Percentiles rank a stretch among this genome's conserved stretches.
These are phyloP conservation scores for Lotus japonicus DNA, from an alignment of 306 rosid genomes.

Conservation along the genomic window DNA sequence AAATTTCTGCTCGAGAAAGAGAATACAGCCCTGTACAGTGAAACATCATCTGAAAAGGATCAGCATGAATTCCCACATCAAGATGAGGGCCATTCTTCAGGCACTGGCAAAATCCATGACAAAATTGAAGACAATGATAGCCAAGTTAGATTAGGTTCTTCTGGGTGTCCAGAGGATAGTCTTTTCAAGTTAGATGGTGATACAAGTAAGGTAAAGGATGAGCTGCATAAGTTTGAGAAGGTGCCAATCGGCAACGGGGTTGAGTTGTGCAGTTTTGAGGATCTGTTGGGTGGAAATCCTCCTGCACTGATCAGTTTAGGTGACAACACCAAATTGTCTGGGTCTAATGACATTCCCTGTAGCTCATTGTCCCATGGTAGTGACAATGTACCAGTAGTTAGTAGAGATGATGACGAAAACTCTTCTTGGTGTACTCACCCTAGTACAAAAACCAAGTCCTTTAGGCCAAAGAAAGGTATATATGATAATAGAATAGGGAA, in stretches of 20 bases:
- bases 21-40: constrained; percentile 35
- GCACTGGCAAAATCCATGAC: constrained; percentile 28
- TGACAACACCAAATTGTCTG: constrained; percentile 46
- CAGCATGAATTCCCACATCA: constrained; percentile 20
- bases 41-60: constrained; percentile 39
- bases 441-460: constrained; percentile 40
- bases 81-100: constrained; percentile 36
- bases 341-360: constrained; percentile 2
- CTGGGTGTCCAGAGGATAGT: constrained; percentile 36
- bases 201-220: constrained; percentile 34
- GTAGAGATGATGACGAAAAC: constrained; percentile 98
- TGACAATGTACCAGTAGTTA: constrained; percentile 56
- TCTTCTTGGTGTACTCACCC: constrained; percentile 70
- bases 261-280: constrained; percentile 36
- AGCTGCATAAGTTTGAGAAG: constrained; percentile 35
- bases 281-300: constrained; percentile 41
- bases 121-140: constrained; percentile 31
- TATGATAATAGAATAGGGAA: constrained; percentile 57
- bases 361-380: no score
- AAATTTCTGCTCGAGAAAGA: constrained; percentile 55
- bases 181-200: constrained; percentile 45
- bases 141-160: constrained; percentile 38
- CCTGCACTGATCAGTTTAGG: constrained; percentile 34
- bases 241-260: constrained; percentile 26
- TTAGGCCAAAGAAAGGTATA: constrained; percentile 41